Evolutionary conservation across 2,329 filamentous ascomycete genomes (phyloP), one percentile per base, ranked within the genome.

Genomic region (Fusarium irregulare): DNA sequence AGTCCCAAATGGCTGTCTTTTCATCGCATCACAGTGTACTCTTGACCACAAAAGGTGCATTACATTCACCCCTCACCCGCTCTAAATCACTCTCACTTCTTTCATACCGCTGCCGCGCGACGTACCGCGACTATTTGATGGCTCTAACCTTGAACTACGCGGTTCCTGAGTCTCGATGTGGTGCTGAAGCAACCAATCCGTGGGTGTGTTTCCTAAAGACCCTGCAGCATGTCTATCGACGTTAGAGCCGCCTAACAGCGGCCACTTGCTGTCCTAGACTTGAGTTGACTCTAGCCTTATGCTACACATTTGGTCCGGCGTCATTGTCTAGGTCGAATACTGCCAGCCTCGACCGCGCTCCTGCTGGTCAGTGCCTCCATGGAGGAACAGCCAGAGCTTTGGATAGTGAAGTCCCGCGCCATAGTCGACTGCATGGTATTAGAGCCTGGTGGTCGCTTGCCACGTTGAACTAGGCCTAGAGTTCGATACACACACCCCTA

Each of bases 401-500:
- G 40, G 16, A 49, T 42, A 63, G 50, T 16, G 45, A 37, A 47
- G 30, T 28, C 44, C 32, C 41, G 46, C 45, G 20, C 40, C 41
- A 42, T 54, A 53, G 50, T 60, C 60, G 45, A 53, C 55, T 56
- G 42, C 44, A 71, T 64, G 42, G 57, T 37, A 56, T 25, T 41
- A 46, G 50, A 64, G 53, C 59, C 73, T 61, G 64, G 54, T 75
- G 69, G 66, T 66, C 72, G 72, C 57, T 73, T 78, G 78, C 77
- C 78, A 80, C 77, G 77, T 80, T 78, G 76, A 77, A 75, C 60
- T 62, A 66, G 64, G 66, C 64, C 73, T 73, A 61, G 64, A 68
- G 65, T 66, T 56, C 60, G 45, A 64, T 56, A 65, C 61, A 74
- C 70, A 28, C 66, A 51, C 72, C 66, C 70, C 69, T 56, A 61